A percentile compares a stretch with the other conserved stretches of the same genome.
phyloP scores from a whole-genome alignment of 2,329 filamentous ascomycete species.

The Ascochyta fabae region DNA sequence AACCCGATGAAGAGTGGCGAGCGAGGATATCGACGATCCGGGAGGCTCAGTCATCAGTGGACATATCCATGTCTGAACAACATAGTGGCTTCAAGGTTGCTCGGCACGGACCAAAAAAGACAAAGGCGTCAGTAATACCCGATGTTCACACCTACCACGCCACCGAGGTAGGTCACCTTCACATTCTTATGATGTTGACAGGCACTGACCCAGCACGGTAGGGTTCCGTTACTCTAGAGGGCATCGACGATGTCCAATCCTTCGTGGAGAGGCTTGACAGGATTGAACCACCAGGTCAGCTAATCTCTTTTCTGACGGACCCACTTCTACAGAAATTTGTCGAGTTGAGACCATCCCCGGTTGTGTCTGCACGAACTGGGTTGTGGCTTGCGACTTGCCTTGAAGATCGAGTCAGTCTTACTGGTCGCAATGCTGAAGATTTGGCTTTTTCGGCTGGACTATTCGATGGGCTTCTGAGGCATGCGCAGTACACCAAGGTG shows the following conservation, averaged over 20 bases:
- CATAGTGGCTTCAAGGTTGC: conserved; percentile 69
- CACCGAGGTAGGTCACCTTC: conserved; percentile 59
- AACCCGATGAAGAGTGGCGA: conserved; percentile 79
- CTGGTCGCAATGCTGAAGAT: conserved; percentile 22
- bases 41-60: conserved; percentile 57
- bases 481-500: conserved; percentile 48
- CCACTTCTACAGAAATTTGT: conserved; percentile 79
- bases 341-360: conserved; percentile 56
- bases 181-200: background rate
- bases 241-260: conserved; percentile 73
- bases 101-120: conserved; percentile 58
- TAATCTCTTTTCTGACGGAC: conserved; percentile 77
- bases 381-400: conserved; percentile 49
- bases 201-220: conserved; percentile 26
- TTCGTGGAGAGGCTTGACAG: conserved; percentile 77
- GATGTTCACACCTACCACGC: conserved; percentile 76
- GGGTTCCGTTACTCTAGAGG: conserved; percentile 66
- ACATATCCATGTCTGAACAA: conserved; percentile 47
- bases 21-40: conserved; percentile 72
- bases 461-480: conserved; percentile 40
- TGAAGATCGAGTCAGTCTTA: conserved; percentile 43
- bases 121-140: conserved; percentile 62
- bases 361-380: conserved; percentile 38
- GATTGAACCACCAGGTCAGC: conserved; percentile 81
- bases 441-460: conserved; percentile 37